phyloP scores from a whole-genome alignment of 2,329 filamentous ascomycete genomes.

The Alternaria triticimaculans region DNA sequence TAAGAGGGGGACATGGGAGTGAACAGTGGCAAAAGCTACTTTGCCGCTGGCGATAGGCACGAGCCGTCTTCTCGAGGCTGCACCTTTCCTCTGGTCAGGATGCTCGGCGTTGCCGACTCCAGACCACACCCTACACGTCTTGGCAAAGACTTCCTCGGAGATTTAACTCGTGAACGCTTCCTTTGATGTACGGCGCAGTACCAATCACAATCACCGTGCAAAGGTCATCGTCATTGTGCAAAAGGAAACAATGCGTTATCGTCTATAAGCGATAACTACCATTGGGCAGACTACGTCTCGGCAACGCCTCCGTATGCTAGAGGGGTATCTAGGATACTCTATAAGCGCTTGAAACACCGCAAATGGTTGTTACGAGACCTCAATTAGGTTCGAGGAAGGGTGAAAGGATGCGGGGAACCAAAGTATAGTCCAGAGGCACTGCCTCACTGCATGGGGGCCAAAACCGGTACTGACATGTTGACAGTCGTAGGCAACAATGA shows the following conservation, averaged over 20 bases:
- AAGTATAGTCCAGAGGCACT: background rate
- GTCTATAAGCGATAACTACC: background rate
- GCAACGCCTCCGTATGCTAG: background rate
- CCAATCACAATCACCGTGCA: background rate
- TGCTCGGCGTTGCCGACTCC: background rate
- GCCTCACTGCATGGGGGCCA: background rate
- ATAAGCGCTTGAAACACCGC: background rate
- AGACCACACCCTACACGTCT: background rate
- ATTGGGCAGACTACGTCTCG: background rate
- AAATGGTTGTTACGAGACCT: background rate
- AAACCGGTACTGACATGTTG: background rate
- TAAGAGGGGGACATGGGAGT: background rate
- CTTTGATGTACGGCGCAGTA: background rate
- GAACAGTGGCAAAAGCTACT: background rate
- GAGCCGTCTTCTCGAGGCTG: background rate
- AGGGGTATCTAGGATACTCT: background rate
- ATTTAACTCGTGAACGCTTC: background rate
- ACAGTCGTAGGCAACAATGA: background rate
- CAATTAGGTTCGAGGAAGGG: background rate
- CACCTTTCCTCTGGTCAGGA: background rate
- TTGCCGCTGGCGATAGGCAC: background rate
- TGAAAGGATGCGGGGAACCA: background rate
- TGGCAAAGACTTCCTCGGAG: background rate
- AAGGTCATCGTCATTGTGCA: background rate
- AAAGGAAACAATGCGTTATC: background rate